Base-by-base conservation (phyloP, 345 rosid genomes). In the Microthlaspi erraticum region DNA sequence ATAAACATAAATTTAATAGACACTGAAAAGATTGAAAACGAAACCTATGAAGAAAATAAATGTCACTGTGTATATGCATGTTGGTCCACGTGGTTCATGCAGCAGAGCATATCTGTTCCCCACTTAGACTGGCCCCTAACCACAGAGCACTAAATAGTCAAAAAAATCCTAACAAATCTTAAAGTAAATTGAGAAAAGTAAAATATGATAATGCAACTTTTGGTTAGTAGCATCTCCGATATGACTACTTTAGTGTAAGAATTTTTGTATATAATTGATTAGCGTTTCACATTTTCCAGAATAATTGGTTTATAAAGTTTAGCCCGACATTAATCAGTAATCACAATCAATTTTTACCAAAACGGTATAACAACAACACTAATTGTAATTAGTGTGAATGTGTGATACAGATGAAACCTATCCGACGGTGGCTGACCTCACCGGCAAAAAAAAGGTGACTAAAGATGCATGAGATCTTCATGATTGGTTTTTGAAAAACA, bases 71-170 rank as follows among this genome's bases (percentile, higher is more conserved):
- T 14, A 60, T 19, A 52, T 74, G 78, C 78, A 74, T 74, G 78
- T 59, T 74, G 63, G 62, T 60, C 73, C 78, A 74, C 78, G 78
- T 74, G 78, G 62, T 74, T 74, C 68, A 74, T 67, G 78, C 73
- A 74, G 78, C 68, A 74, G 63, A 67, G 62, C 68, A 51, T 74
- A 66, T 74, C 56, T 67, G 73, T 74, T 67, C 73, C 72, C 72
- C 78, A 73, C 77, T 74, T 43, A 74, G 56, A 53, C 78, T 74
- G 72, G 63, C 78, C 67, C 72, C 56, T 26, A 42, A 66, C 77
- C 60, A 66, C 61, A 57, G 14, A 26, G 8, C 61, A 39, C 45
- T 44, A 37, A 23, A 41, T 48, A 56, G 33, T 45, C n/a, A 36
- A 53, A 53, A 13, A 53, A 72, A 44, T 72, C 64, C 60, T 65